Conservation (phyloP, 1,284 basidiomycete species). For the Anthracocystis panici-leucophaei region DNA sequence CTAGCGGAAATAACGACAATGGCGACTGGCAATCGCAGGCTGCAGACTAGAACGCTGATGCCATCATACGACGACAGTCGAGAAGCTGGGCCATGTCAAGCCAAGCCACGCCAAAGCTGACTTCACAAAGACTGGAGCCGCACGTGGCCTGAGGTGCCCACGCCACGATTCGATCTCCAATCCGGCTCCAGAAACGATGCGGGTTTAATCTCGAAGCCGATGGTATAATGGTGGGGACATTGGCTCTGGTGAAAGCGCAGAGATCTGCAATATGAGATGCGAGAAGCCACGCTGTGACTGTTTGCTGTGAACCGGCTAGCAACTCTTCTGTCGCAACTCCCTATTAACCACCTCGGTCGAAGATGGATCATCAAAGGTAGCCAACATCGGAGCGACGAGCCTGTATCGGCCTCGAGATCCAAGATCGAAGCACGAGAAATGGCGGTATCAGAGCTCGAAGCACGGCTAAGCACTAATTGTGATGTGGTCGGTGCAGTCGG, state of each 20-base stretch:
- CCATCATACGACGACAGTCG: background rate
- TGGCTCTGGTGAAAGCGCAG: background rate
- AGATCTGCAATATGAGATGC: background rate
- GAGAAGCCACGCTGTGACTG: background rate
- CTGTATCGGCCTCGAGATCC: background rate
- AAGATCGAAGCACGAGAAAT: background rate
- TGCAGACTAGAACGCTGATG: background rate
- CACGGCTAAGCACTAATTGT: background rate
- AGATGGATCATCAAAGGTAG: background rate
- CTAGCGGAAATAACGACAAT: constrained; percentile 1
- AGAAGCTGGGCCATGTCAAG: background rate
- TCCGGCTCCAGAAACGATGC: background rate
- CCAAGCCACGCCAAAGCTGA: constrained; percentile 1
- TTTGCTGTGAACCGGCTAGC: background rate
- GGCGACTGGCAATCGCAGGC: background rate
- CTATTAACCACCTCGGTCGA: background rate
- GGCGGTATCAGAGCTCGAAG: constrained; percentile 1
- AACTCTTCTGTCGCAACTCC: background rate
- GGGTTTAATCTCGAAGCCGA: background rate
- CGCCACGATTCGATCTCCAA: background rate
- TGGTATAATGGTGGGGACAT: background rate
- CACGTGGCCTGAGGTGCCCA: constrained; percentile 3
- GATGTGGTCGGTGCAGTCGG: background rate
- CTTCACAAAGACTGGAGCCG: background rate
- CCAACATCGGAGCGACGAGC: background rate